Evolutionary conservation across 495 filamentous ascomycete genomes (phyloP).

Genomic region (Thermochaetoides thermophila): DNA sequence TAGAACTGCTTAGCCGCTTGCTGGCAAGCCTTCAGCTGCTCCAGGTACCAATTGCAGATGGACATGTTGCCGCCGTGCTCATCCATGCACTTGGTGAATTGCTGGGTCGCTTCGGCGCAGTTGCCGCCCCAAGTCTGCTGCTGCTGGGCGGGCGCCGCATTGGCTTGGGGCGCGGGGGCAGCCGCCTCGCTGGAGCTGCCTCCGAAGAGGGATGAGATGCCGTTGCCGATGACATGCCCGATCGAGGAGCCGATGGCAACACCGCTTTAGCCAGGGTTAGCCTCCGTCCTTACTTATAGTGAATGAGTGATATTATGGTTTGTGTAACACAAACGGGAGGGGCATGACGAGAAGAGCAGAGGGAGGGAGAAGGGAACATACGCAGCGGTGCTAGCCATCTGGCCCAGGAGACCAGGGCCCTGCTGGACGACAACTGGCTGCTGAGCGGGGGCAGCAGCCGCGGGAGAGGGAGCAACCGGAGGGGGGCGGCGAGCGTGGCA

Average conservation of each 20-base stretch:
- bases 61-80: constrained; percentile 84
- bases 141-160: constrained; percentile 17
- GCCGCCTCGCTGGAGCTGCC: constrained; percentile 46
- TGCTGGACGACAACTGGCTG: constrained; percentile 25
- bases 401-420: constrained; percentile 62
- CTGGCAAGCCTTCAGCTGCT: constrained; percentile 47
- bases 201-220: constrained; percentile 69
- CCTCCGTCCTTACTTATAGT: not conserved
- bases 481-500: constrained; percentile 46
- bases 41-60: constrained; percentile 95
- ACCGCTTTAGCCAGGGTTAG: constrained; percentile 44
- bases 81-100: constrained; percentile 91
- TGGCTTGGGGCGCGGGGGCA: not conserved
- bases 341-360: constrained; percentile 4
- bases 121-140: constrained; percentile 43
- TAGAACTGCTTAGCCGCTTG: too few species aligned
- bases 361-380: constrained; percentile 29
- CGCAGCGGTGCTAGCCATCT: constrained; percentile 81
- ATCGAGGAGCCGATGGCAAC: constrained; percentile 90
- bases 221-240: constrained; percentile 88
- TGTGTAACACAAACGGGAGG: too few species aligned
- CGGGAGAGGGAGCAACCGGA: constrained; percentile 29
- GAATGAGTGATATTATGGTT: constrained; percentile 6
- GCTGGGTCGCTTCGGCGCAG: constrained; percentile 66
- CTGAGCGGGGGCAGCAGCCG: constrained; percentile 29